A percentile compares a stretch with the other conserved stretches of the same genome.
Evolutionary conservation across 2,329 filamentous ascomycete species (phyloP).

Genomic region (Ceratocystis harringtonii): DNA sequence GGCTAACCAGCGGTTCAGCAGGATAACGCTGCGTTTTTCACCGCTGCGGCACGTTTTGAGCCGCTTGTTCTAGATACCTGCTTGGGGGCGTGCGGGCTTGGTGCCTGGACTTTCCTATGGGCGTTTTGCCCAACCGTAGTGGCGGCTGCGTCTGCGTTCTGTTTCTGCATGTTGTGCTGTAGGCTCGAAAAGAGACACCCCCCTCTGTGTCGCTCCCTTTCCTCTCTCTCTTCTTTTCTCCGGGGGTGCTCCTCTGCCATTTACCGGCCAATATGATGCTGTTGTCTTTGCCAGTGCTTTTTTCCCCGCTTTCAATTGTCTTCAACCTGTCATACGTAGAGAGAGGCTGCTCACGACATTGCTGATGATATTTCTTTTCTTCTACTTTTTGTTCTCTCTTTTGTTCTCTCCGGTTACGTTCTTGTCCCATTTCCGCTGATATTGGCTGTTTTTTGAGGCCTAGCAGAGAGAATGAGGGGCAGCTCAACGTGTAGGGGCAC

Average conservation of each 20-base stretch:
- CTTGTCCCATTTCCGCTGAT: not conserved
- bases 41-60: too few relatives aligned
- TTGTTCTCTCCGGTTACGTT: not conserved
- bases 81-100: too few relatives aligned
- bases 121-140: too few relatives aligned
- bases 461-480: not conserved
- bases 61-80: too few relatives aligned
- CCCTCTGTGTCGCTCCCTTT: not conserved
- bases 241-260: not conserved
- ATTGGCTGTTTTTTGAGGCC: constrained; percentile 3
- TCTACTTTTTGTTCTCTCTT: not conserved
- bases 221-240: not conserved
- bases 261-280: not conserved
- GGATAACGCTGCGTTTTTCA: too few relatives aligned
- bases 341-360: not conserved
- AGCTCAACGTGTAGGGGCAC: not conserved
- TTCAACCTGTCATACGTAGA: not conserved
- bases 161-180: not conserved
- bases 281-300: not conserved
- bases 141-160: not conserved
- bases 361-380: not conserved
- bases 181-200: not conserved
- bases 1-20: too few relatives aligned
- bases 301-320: not conserved
- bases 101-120: too few relatives aligned